phyloP scores from a whole-genome alignment of 257 asterid genomes.

The Nicotiana benthamiana region DNA sequence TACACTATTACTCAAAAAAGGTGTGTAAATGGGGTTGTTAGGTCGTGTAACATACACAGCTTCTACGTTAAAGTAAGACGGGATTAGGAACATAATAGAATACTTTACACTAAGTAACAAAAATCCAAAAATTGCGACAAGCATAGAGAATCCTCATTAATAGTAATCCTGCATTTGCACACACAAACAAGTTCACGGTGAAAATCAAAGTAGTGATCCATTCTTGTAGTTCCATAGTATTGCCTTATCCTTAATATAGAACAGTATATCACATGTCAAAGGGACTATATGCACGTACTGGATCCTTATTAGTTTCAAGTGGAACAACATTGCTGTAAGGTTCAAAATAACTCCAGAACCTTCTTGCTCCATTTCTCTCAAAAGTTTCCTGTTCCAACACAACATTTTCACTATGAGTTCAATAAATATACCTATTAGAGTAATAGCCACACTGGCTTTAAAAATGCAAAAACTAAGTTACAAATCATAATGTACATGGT shows the following conservation, averaged over 20 bases:
- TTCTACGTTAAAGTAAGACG: neutral
- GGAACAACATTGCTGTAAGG: constrained; percentile 34
- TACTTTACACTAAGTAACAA: neutral
- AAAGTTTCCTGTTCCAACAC: constrained; percentile 52
- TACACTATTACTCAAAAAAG: neutral
- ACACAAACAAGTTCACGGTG: neutral
- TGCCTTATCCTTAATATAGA: neutral
- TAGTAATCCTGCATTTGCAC: neutral
- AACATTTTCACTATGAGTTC: neutral
- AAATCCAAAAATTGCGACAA: neutral
- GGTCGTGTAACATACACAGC: neutral
- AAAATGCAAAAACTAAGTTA: neutral
- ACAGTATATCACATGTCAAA: neutral
- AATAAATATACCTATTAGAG: neutral
- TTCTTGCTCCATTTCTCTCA: constrained; percentile 61
- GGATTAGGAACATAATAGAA: neutral
- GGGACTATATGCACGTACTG: constrained; percentile 31
- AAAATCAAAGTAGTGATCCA: neutral
- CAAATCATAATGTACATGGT: neutral
- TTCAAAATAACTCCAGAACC: constrained; percentile 88
- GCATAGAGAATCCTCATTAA: neutral
- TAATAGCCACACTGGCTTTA: neutral
- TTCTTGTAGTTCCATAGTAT: neutral
- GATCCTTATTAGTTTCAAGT: constrained; percentile 37
- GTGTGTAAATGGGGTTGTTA: neutral